These are phyloP conservation scores for Silene vulgaris DNA, from an alignment of 179 eudicot species.

Conservation along the genomic window DNA sequence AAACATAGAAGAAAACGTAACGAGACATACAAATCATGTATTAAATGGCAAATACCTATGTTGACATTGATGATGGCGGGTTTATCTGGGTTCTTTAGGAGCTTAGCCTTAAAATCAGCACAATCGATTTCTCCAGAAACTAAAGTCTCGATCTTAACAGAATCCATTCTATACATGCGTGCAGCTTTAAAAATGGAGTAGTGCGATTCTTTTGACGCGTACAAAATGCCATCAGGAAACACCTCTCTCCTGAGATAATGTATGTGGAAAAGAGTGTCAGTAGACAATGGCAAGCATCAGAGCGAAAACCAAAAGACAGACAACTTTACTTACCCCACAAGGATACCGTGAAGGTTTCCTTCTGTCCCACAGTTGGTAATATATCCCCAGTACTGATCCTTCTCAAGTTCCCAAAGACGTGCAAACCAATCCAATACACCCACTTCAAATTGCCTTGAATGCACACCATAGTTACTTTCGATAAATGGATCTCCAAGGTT, in stretches of 20 bases:
- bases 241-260: conserved; percentile 61
- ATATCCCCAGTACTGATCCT: conserved; percentile 77
- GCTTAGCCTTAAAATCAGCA: conserved; percentile 55
- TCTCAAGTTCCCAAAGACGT: conserved; percentile 77
- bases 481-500: conserved; percentile 88
- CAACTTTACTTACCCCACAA: conserved; percentile 53
- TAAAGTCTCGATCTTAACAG: conserved; percentile 57
- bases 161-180: conserved; percentile 85
- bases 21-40: neutral
- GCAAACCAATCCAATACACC: conserved; percentile 95
- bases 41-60: conserved; percentile 39
- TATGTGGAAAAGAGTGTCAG: conserved; percentile 2
- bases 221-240: conserved; percentile 75
- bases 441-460: conserved; percentile 87
- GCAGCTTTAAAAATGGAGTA: conserved; percentile 88
- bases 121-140: conserved; percentile 85
- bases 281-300: neutral
- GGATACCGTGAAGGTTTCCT: conserved; percentile 80
- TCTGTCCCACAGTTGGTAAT: conserved; percentile 91
- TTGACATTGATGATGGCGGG: conserved; percentile 85
- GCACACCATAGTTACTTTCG: conserved; percentile 86
- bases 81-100: conserved; percentile 63
- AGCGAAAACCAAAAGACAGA: neutral
- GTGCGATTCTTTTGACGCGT: conserved; percentile 78
- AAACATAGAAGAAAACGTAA: neutral